Evolutionary conservation across 306 rosid genomes (phyloP), one percentile per base, ranked within the genome.

Genomic region (Trifolium repens): DNA sequence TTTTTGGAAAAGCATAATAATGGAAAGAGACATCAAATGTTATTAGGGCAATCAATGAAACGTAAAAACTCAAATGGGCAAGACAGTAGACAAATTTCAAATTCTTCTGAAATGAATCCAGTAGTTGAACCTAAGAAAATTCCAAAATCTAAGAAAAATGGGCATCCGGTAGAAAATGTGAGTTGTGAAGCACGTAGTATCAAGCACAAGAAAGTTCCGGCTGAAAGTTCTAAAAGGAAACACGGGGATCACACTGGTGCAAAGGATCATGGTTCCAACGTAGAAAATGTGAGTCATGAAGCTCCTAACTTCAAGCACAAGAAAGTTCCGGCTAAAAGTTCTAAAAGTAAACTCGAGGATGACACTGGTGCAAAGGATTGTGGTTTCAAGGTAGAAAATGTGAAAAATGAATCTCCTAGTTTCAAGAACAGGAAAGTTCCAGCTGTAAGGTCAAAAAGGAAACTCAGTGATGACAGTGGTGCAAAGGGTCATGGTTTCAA

Each of bases 101-200:
- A 80, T 64, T 54, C 89, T 80, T 59, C 89, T 80, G 87, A 79
- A 71, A 54, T 76, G 69, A 82, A 82, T 82, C 43, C 75, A 39
- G 81, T 74, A 72, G 85, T 71, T 74, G 85, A 84, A 72, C 69
- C 81, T 67, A 84, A 75, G 83, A 78, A 75, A 59, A 81, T 66
- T 71, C 79, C 64, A 54, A 19, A 54, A 9, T 19, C 32, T 19
- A 9, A 54, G 13, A 19, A 54, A 52, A 16, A n/a, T 19, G 32
- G 32, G 14, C 61, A 19, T 14, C 5, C 32, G 2, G 79, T 11
- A 49, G 42, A 67, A 67, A 14, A 57, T 57, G 65, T 39, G 66
- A 47, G 72, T 42, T 19, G 9, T 68, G 65, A 52, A 22, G 67
- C 42, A 42, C 43, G 67, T 59, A 4, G n/a, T 60, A 11, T 40